A percentile compares a stretch with the other conserved stretches of the same genome.
phyloP scores from a whole-genome alignment of 23 red algal species.

The Gracilaria caudata region DNA sequence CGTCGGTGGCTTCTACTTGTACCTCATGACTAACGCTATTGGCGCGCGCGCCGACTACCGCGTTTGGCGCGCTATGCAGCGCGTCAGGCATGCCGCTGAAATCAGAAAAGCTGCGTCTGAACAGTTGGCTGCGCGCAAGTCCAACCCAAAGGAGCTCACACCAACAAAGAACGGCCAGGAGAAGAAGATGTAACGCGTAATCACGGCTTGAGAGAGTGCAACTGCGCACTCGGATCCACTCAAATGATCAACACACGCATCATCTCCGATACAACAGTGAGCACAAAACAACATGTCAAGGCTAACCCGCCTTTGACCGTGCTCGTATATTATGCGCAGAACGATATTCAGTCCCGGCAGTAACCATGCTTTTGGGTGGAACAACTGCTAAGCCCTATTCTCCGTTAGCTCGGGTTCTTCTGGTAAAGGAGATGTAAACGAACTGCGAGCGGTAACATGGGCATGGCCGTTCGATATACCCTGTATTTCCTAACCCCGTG shows the following conservation, averaged over 20 bases:
- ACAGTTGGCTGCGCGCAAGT: neutral
- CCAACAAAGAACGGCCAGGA: neutral
- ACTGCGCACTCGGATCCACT: too few species aligned
- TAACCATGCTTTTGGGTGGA: neutral
- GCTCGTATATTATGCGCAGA: too few species aligned
- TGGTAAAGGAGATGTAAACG: conserved; percentile 47
- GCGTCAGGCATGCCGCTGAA: conserved; percentile 12
- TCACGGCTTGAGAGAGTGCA: too few species aligned
- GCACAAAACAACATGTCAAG: too few species aligned
- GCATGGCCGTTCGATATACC: conserved; percentile 18
- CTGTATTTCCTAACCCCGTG: neutral
- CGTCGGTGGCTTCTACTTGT: conserved; percentile 9
- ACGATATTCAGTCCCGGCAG: neutral
- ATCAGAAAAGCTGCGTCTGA: conserved; percentile 2
- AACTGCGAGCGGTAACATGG: conserved; percentile 21
- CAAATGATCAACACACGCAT: too few species aligned
- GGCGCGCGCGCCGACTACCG: conserved; percentile 51
- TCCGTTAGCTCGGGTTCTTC: neutral
- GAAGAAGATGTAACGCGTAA: too few species aligned
- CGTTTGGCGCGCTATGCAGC: conserved; percentile 51
- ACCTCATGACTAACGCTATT: conserved; percentile 20
- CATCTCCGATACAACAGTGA: too few species aligned
- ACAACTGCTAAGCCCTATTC: neutral
- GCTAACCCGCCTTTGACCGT: too few species aligned
- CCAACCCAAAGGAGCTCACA: neutral